Evolutionary conservation across 1,139 yeast genomes (phyloP), one percentile per base, ranked within the genome.

Genomic region (Sugiyamaella neomexicana): DNA sequence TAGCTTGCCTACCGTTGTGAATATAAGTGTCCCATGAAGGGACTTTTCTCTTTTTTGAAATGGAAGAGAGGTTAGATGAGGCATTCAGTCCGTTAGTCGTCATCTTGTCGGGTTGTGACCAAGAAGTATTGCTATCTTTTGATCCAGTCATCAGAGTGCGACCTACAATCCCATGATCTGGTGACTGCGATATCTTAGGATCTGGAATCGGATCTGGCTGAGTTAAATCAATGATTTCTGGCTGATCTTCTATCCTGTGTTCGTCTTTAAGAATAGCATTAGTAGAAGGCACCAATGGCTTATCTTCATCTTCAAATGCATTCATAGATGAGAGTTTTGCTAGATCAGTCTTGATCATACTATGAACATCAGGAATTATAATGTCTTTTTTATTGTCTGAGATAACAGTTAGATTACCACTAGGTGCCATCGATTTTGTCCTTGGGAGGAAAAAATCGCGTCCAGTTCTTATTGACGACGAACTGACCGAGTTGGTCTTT

Each of bases 231-330:
- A 47, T 10, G 7, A 40, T 32, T 39, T 13, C 50, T n/a, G 27
- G n/a, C n/a, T n/a, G n/a, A 8, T 34, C 49, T 5, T 29, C 17
- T 10, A 17, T 17, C 29, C 17, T 13, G 32, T 10, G 10, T 4
- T 31, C 32, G 1, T 29, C 34, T 5, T 29, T 17, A 27, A 5
- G 5, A 3, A 16, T 25, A 10, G n/a, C 10, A 42, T 8, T 16
- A 27, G 23, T 15, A 25, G 7, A 7, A 25, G 34, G 15, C 34
- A 25, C 32, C 9, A 15, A n/a, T 5, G 39, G 47, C 8, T 20
- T 46, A 12, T 46, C 29, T 16, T 36, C 50, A 8, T 47, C 51
- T 15, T 38, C 51, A 32, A 47, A 47, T 8, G 29, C 46, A 40
- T 36, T 45, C 15, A 25, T 31, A 20, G 39, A 15, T 25, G 39